Conservation (phyloP, 495 filamentous ascomycete species). For the Astrocystis sublimbata region DNA sequence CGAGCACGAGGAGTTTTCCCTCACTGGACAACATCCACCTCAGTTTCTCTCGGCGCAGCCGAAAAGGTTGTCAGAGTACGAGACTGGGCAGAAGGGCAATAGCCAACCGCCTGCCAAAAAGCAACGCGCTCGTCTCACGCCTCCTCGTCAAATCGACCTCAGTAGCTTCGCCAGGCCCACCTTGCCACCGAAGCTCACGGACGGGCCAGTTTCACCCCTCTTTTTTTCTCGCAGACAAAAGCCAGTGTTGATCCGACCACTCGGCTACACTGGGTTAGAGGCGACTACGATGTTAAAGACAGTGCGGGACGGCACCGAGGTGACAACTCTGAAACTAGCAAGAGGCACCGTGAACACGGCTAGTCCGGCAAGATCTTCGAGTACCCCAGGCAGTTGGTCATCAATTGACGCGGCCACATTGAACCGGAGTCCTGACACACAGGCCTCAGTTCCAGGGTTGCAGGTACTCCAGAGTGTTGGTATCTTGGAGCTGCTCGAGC, state of each 20-base stretch:
- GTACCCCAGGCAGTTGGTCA: slow-evolving; percentile 49
- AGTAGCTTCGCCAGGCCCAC: slow-evolving; percentile 30
- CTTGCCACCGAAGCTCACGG: slow-evolving; percentile 24
- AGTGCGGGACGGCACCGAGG: slow-evolving; percentile 49
- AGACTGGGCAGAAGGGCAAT: slow-evolving; percentile 23
- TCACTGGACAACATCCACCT: slow-evolving; percentile 22
- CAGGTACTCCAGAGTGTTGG: slow-evolving; percentile 59
- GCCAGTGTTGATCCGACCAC: slow-evolving; percentile 48
- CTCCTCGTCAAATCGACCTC: slow-evolving; percentile 35
- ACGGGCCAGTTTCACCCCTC: slow-evolving; percentile 48
- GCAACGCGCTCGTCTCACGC: slow-evolving; percentile 30
- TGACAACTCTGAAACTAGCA: slow-evolving; percentile 66
- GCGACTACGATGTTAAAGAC: slow-evolving; percentile 60
- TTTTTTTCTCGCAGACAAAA: slow-evolving; percentile 59
- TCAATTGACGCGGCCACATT: slow-evolving; percentile 42
- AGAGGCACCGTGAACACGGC: slow-evolving; percentile 55
- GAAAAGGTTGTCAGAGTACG: slow-evolving; percentile 28
- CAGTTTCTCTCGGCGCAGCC: slow-evolving; percentile 19
- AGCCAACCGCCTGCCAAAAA: slow-evolving; percentile 27
- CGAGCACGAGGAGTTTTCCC: slow-evolving; percentile 3
- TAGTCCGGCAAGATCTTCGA: slow-evolving; percentile 51
- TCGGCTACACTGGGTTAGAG: slow-evolving; percentile 56
- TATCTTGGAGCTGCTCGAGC: slow-evolving; percentile 64
- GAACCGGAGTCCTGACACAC: slow-evolving; percentile 46
- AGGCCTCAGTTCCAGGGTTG: slow-evolving; percentile 39